Conservation (phyloP, 2,329 filamentous ascomycete species). For the Colletotrichum sp. region DNA sequence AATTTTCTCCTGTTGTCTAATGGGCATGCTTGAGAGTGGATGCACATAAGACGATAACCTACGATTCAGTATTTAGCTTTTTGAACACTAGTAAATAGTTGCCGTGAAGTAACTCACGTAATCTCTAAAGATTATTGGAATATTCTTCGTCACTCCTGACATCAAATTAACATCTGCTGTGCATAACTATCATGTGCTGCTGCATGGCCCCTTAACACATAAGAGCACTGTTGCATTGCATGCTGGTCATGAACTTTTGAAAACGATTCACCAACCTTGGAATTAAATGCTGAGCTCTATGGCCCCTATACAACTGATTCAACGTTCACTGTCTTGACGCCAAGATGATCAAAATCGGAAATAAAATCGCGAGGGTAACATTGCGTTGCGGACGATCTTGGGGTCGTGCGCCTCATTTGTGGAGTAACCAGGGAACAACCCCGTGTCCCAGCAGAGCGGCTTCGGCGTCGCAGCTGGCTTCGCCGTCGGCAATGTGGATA, state of each 20-base stretch:
- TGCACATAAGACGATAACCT: neutral
- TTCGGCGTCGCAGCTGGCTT: neutral
- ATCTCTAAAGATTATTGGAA: neutral
- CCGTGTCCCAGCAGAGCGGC: neutral
- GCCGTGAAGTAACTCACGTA: neutral
- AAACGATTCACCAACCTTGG: neutral
- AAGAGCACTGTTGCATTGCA: too few relatives aligned
- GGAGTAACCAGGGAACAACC: neutral
- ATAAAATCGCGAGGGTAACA: neutral
- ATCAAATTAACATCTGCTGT: too few relatives aligned
- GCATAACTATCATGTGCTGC: too few relatives aligned
- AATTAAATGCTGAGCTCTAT: neutral
- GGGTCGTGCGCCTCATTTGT: neutral
- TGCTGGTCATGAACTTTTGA: neutral
- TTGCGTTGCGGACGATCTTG: neutral
- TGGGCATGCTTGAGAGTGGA: neutral
- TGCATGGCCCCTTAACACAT: too few relatives aligned
- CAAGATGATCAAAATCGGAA: neutral
- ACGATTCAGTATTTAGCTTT: neutral
- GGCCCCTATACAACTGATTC: fast-evolving
- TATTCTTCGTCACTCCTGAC: neutral
- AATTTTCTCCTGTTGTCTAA: neutral
- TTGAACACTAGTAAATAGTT: neutral
- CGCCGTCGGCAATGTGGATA: neutral
- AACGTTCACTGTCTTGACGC: neutral